Evolutionary conservation across 2,329 filamentous ascomycete species (phyloP), one percentile per base, ranked within the genome.

Genomic region (Sclerotiophoma versabilis): DNA sequence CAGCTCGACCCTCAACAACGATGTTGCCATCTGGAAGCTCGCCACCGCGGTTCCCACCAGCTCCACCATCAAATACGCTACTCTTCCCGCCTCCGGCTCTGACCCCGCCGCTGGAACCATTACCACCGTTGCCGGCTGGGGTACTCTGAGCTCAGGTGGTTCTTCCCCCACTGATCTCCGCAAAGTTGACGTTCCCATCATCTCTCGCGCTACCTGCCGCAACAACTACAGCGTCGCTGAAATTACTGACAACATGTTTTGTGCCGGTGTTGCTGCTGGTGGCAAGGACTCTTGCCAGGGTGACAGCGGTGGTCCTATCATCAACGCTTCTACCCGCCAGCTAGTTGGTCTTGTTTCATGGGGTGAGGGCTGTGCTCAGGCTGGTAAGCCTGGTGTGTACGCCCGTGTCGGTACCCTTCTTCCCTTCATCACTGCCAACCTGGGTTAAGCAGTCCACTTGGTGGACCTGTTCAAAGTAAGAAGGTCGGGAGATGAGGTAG

Each of bases 251-350:
- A 54, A 56, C 59, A 71, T 71, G 68, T 56, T 65, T 54, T 71
- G 68, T 41, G 68, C 68, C 26, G 68, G 65, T 30, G 4, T 57
- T n/a, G 3, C 60, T 7, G 32, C 48, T 12, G 68, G 68, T 49
- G 68, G 68, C 48, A 66, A 64, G 60, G 68, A 71, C 62, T 71
- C 68, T 29, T 71, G 68, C 68, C 68, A 71, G 64, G 68, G 68
- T 54, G 68, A 71, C 63, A 59, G 50, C 45, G 68, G 68, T 45
- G 68, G 68, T 29, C 66, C 68, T 20, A 58, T 71, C 14, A 48
- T 69, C 47, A 45, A 65, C 55, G 33, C 53, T 23, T 36, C 52
- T 32, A 39, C n/a, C n/a, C n/a, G 25, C 19, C 34, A 30, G 3
- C 56, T 66, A 12, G 27, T 63, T 11, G 65, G 65, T 47, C 8